Evolutionary conservation across 1,139 yeast species (phyloP).

Genomic region (Taiozyma sp.): DNA sequence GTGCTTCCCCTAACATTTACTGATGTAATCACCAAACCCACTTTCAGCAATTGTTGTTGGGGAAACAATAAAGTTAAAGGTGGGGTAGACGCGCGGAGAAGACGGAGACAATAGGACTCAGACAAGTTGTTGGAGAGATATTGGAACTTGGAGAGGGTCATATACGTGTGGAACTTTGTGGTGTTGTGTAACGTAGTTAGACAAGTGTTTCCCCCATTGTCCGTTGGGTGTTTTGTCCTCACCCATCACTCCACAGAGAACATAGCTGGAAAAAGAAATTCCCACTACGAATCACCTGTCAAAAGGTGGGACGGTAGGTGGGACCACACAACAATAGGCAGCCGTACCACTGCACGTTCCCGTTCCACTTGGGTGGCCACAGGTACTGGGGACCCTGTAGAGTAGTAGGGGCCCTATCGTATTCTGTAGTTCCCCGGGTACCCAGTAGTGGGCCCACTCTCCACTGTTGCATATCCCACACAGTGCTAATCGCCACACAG

Average conservation of each 20-base stretch:
- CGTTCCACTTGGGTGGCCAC: no score
- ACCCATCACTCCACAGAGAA: not conserved
- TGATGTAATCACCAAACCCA: not conserved
- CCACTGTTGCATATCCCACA: no score
- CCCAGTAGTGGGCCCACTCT: no score
- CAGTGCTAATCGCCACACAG: no score
- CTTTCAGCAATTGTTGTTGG: not conserved
- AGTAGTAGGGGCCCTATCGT: no score
- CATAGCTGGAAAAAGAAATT: not conserved
- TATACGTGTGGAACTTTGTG: no score
- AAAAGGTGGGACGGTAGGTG: not conserved
- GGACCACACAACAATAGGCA: not conserved
- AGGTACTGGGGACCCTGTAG: no score
- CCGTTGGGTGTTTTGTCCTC: not conserved
- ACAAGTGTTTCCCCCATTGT: no score
- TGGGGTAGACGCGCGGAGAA: not conserved
- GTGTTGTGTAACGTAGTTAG: no score
- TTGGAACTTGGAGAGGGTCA: no score
- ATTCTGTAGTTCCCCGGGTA: no score
- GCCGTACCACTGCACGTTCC: not conserved
- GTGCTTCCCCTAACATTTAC: not conserved
- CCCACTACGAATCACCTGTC: not conserved
- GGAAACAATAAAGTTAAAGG: not conserved
- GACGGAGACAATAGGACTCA: not conserved
- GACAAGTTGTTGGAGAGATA: not conserved